Evolutionary conservation across 2,329 filamentous ascomycete species (phyloP).

Genomic region (Ophiostoma piceae): DNA sequence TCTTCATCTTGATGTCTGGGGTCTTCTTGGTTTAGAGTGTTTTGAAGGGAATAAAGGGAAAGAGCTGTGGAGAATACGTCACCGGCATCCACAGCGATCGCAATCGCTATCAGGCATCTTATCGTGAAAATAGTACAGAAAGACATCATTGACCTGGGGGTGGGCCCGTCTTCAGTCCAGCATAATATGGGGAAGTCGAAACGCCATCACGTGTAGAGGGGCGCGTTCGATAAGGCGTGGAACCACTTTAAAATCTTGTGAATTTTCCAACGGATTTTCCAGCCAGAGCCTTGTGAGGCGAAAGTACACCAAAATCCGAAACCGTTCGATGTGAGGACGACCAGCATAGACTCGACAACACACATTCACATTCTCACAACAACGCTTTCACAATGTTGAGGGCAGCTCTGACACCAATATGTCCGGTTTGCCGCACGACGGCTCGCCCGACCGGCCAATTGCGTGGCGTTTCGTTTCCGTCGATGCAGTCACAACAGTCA

Average conservation of each 20-base stretch:
- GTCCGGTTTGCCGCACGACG: slow-evolving; percentile 27
- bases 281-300: slow-evolving; percentile 6
- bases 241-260: slow-evolving; percentile 22
- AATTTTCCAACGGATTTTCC: slow-evolving; percentile 7
- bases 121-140: background rate
- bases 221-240: slow-evolving; percentile 1
- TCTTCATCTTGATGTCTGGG: background rate
- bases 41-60: background rate
- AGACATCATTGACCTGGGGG: background rate
- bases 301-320: background rate
- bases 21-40: background rate
- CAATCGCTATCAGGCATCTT: slow-evolving; percentile 10
- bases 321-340: too few relatives aligned
- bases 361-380: background rate
- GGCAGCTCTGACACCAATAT: slow-evolving; percentile 22
- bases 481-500: background rate
- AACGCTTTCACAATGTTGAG: slow-evolving; percentile 26
- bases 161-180: background rate
- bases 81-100: slow-evolving; percentile 7
- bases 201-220: slow-evolving; percentile 4
- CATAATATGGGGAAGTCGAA: background rate
- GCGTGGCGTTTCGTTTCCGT: background rate
- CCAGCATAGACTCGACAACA: background rate
- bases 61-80: slow-evolving; percentile 21
- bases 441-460: background rate